Percentiles rank a stretch among this genome's conserved stretches.
Conservation (phyloP, 1,284 basidiomycete species). For the Hymenochaete sp. region DNA sequence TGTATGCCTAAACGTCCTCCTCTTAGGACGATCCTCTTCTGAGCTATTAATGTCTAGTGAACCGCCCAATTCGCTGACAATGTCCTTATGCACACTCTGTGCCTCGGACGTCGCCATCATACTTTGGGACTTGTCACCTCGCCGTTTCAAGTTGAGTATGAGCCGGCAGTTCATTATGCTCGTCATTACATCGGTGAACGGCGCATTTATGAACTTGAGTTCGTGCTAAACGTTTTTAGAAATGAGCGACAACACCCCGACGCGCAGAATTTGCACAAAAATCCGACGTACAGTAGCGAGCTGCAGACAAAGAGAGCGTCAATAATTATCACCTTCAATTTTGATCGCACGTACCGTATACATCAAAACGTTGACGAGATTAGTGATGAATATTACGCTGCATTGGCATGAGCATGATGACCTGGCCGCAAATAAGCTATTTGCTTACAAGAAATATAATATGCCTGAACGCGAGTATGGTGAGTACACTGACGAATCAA, state of each 20-base stretch:
- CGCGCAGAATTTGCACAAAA: no score
- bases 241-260: not conserved
- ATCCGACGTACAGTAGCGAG: conserved; percentile 5
- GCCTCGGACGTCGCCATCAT: no score
- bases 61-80: no score
- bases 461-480: conserved; percentile 2
- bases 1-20: no score
- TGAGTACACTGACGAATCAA: not conserved
- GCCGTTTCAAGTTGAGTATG: conserved; percentile 10
- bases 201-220: conserved; percentile 11
- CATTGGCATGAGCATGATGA: not conserved
- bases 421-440: no score
- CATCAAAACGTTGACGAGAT: conserved; percentile 14
- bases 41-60: no score
- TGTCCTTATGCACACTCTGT: no score
- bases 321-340: conserved; percentile 1
- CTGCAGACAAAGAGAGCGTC: not conserved
- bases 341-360: conserved; percentile 13
- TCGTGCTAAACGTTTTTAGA: conserved; percentile 7
- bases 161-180: conserved; percentile 14
- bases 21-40: no score
- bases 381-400: conserved; percentile 14
- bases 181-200: conserved; percentile 14
- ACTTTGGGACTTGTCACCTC: no score
- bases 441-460: conserved; percentile 16